Conservation (phyloP, 208 protist species). For the Trypanosoma congolense region DNA sequence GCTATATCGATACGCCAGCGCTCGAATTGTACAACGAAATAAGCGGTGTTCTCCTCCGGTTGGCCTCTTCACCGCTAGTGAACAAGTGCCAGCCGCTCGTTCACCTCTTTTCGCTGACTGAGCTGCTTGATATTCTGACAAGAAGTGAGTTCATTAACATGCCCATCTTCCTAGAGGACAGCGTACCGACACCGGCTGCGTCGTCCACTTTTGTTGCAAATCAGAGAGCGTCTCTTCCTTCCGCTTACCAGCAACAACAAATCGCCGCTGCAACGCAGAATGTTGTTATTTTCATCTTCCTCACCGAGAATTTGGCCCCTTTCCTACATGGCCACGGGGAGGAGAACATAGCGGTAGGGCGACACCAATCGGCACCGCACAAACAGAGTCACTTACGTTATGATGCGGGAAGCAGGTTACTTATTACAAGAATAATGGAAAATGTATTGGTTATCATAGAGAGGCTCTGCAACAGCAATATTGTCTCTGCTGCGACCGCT, state of each 20-base stretch:
- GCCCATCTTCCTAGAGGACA: slow-evolving; percentile 13
- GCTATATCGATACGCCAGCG: slow-evolving; percentile 29
- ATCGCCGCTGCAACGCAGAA: slow-evolving; percentile 54
- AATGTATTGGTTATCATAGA: slow-evolving; percentile 22
- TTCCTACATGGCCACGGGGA: slow-evolving; percentile 4
- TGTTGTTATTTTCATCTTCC: slow-evolving; percentile 46
- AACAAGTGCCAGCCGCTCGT: slow-evolving; percentile 55
- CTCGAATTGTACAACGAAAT: slow-evolving; percentile 57
- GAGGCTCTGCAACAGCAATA: slow-evolving; percentile 15
- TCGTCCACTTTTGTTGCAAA: background rate
- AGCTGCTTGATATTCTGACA: slow-evolving; percentile 40
- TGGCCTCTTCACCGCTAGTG: slow-evolving; percentile 47
- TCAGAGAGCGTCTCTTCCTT: slow-evolving; percentile 16
- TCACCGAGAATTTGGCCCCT: slow-evolving; percentile 31
- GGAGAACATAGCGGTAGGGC: background rate
- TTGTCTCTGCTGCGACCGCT: slow-evolving; percentile 8
- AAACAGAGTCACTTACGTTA: slow-evolving; percentile 10
- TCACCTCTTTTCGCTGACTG: slow-evolving; percentile 49
- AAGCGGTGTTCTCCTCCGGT: slow-evolving; percentile 42
- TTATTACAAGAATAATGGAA: slow-evolving; percentile 18
- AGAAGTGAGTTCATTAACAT: slow-evolving; percentile 28
- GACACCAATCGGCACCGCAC: background rate
- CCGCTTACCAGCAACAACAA: slow-evolving; percentile 29
- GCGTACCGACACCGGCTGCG: background rate
- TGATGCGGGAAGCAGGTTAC: slow-evolving; percentile 6